Percentiles rank a stretch among this genome's conserved stretches.
Conservation (phyloP, 768 basidiomycete species). For the Dentipellis sp. region DNA sequence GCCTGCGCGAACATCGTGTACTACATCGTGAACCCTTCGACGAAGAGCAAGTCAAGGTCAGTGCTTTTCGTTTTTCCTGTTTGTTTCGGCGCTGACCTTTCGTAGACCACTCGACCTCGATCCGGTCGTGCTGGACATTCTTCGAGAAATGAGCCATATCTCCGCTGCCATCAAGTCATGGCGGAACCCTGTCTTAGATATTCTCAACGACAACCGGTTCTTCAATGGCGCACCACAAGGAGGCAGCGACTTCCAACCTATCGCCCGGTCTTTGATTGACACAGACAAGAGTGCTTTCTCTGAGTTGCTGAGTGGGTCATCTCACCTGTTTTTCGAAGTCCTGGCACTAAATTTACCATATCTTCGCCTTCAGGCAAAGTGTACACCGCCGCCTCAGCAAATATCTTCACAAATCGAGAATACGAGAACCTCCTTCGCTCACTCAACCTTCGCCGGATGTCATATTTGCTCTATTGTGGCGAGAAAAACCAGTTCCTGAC, state of each 20-base stretch:
- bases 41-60: conserved; percentile 72
- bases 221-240: conserved; percentile 64
- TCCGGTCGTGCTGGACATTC: conserved; percentile 48
- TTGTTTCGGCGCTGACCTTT: conserved; percentile 6
- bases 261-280: conserved; percentile 76
- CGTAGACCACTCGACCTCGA: conserved; percentile 77
- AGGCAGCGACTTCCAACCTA: conserved; percentile 60
- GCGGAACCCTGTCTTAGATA: conserved; percentile 71
- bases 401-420: conserved; percentile 93
- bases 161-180: conserved; percentile 77
- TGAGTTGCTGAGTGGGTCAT: conserved; percentile 66
- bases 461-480: conserved; percentile 77
- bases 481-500: conserved; percentile 89
- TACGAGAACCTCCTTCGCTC: conserved; percentile 87
- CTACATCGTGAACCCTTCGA: conserved; percentile 71
- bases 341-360: conserved; percentile 17
- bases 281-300: conserved; percentile 78
- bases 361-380: conserved; percentile 49
- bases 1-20: conserved; percentile 79
- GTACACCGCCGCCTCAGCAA: conserved; percentile 80
- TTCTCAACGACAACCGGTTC: conserved; percentile 77
- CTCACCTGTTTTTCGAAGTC: conserved; percentile 6
- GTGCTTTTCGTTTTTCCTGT: conserved; percentile 8
- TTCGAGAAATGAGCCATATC: conserved; percentile 72
- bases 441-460: conserved; percentile 77